Base-by-base conservation (phyloP, 1,284 basidiomycete species). In the Marasmius fiardii region DNA sequence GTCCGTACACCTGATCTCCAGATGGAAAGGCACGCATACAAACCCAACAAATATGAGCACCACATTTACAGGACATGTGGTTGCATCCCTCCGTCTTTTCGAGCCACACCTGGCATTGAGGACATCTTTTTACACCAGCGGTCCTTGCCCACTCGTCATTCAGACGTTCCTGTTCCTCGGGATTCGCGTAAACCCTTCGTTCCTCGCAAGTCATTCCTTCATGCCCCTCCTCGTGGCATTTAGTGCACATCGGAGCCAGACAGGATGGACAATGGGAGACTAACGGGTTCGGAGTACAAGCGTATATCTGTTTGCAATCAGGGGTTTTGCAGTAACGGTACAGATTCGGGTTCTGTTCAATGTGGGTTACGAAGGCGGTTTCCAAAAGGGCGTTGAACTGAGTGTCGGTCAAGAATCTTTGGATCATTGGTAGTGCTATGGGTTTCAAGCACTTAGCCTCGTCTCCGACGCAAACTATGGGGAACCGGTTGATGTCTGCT, bases 261-360 rank as follows among this genome's bases (percentile, higher is more conserved):
- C 83, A 86, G 1, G 80, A 80, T 1, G 76, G 75, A 56, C 78
- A 80, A 18, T 72, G 68, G 11, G 68, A 12, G 58, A 74, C 52
- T n/a, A 58, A 57, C 18, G 28, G 10, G 16, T 61, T 59, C 5
- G 67, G 54, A n/a, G 65, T 62, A 41, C 64, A 68, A 21, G 76
- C 74, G 64, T 83, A 85, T 1, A 84, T 73, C 62, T 83, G 82
- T 5, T 64, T 72, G 58, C 83, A 85, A 57, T 81, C 82, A 0
- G 82, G 76, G 0, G 82, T 85, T 41, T 71, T 75, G 67, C 83
- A 85, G 55, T 79, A 80, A 51, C 74, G 76, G 65, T 78, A 75
- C 33, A 75, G 70, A 49, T 73, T 68, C 0, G 78, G 73, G 54
- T 77, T 75, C 50, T 68, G 68, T n/a, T 76, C 71, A 31, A 85